These are phyloP conservation scores for Suhomyces guaymorum DNA, from an alignment of 1,139 yeast genomes.

Conservation along the genomic window DNA sequence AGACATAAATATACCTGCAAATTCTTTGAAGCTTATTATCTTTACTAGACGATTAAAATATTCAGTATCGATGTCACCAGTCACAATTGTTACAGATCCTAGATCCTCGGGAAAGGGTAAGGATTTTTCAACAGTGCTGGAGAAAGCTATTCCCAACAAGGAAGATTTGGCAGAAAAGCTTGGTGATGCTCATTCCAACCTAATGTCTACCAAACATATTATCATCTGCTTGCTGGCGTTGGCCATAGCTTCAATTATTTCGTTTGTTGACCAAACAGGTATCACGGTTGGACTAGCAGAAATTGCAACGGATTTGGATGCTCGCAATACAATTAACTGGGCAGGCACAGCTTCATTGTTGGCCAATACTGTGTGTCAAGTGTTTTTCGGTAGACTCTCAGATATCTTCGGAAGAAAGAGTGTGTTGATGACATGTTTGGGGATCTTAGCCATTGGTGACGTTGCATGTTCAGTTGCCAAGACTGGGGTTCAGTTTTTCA, in stretches of 20 bases:
- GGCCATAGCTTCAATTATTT: slow-evolving; percentile 29
- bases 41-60: not conserved
- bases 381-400: slow-evolving; percentile 41
- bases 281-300: slow-evolving; percentile 45
- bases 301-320: slow-evolving; percentile 38
- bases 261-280: slow-evolving; percentile 44
- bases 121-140: slow-evolving; percentile 3
- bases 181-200: slow-evolving; percentile 41
- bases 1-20: no score
- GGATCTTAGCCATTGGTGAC: slow-evolving; percentile 41
- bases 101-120: slow-evolving; percentile 2
- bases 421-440: slow-evolving; percentile 36
- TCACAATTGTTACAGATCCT: not conserved
- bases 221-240: slow-evolving; percentile 30
- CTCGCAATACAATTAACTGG: slow-evolving; percentile 46
- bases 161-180: slow-evolving; percentile 29
- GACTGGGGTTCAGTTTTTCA: slow-evolving; percentile 38
- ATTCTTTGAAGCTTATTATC: not conserved
- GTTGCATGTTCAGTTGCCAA: slow-evolving; percentile 44
- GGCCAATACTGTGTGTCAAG: slow-evolving; percentile 48
- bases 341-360: slow-evolving; percentile 48
- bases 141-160: slow-evolving; percentile 2
- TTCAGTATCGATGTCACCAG: not conserved
- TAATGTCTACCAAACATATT: slow-evolving; percentile 33
- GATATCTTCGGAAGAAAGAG: slow-evolving; percentile 50